Evolutionary conservation across 352 stramenopile genomes (phyloP), one percentile per base, ranked within the genome.

Genomic region (Phytophthora multivora): DNA sequence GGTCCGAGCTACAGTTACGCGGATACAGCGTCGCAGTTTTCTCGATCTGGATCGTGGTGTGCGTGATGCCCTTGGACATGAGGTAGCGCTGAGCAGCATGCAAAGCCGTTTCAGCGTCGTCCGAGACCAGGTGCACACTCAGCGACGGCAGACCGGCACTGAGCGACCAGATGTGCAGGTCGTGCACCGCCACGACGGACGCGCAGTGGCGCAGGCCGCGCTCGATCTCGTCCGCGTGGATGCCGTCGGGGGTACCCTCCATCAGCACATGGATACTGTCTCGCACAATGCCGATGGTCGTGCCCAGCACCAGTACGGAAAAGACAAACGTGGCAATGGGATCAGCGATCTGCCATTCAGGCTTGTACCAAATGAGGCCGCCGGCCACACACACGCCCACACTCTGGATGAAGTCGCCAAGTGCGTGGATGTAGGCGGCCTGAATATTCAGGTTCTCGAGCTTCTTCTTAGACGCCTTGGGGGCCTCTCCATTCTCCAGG

Each of bases 271-370:
- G 86, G 21, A 99, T 65, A 51, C 90, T 98, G 47, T 81, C 86
- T 31, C 86, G 82, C 30, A 99, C 67, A 31, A 99, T 95, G 36
- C 82, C 86, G 5, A 97, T 54, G 0, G 97, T 99, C 19, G 96
- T 98, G 51, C 77, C 90, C 15, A 98, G 82, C 36, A 99, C 96
- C 6, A 99, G 48, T 45, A 97, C 43, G 30, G 94, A 98, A 75
- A 99, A 99, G n/a, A 99, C 53, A 19, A 99, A 95, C 12, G 97
- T 99, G 42, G 89, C 93, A 62, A 99, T 98, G 23, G 97, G 97
- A 75, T 99, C 97, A 0, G 96, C 86, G 45, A 99, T 89, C 69
- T 98, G 88, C 96, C 96, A 99, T 36, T 83, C 66, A 5, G 96
- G 97, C 42, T 98, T 97, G 65, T 88, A 97, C 96, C 96, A 99